Base-by-base conservation (phyloP, 2,329 filamentous ascomycete species). In the Clonostachys chloroleuca region DNA sequence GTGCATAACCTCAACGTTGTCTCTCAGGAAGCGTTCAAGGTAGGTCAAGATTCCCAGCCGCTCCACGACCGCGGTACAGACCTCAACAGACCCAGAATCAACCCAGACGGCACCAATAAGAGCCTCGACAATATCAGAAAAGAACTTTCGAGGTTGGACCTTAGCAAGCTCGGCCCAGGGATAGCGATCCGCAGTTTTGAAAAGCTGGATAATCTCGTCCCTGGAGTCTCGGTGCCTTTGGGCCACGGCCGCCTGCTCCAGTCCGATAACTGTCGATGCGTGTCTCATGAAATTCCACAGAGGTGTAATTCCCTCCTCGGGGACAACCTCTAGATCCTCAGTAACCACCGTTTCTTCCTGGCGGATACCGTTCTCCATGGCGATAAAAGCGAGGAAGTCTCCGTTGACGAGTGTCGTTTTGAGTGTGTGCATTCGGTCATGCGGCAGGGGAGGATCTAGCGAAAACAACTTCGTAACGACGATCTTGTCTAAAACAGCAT, bases 101-200 rank as follows among this genome's bases (percentile, higher is more conserved):
- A 96, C 72, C 73, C 87, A 96, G 0, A 96, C 75, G 0, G 91
- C 92, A 0, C 89, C 92, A 0, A 97, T 65, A 0, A 95, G 62
- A 34, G 81, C 80, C 68, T 97, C 92, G 10, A 96, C 73, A 8
- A 96, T 68, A 62, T 96, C 92, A 0, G 87, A 92, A 64, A 87
- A 86, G 63, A 89, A 87, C 59, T 96, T 96, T 14, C 80, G 80
- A 0, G 84, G 75, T 13, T 77, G 73, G 1, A 95, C 70, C 0
- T 78, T 73, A 0, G 82, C 73, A 1, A 97, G 78, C 0, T 82
- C 64, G 2, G 79, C 72, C 92, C 92, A 97, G 0, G 92, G 94
- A 58, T 92, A 95, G 14, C 69, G 63, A 0, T 53, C 51, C 0
- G 77, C 78, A 1, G 63, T 43, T 1, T 65, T 43, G 10, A 95